Percentiles rank a stretch among this genome's conserved stretches.
These are phyloP conservation scores for Chaetomium strumarium DNA, from an alignment of 2,329 filamentous ascomycete genomes.

Conservation along the genomic window DNA sequence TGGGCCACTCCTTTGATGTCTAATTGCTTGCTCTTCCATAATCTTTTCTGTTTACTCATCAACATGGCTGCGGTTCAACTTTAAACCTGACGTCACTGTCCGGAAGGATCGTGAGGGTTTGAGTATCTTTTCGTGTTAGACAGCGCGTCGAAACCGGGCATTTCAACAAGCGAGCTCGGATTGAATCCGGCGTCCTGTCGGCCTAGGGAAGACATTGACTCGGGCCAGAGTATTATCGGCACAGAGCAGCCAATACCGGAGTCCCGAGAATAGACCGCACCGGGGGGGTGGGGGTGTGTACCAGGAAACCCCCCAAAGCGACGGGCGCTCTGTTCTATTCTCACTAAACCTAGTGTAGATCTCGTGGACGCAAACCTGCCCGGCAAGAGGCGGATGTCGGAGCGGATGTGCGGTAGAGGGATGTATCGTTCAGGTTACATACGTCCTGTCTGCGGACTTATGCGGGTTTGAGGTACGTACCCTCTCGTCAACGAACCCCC, in stretches of 20 bases:
- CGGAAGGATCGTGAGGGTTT: background rate
- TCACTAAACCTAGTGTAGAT: background rate
- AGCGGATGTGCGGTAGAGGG: constrained; percentile 17
- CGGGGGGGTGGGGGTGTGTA: background rate
- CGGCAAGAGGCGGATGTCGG: constrained; percentile 12
- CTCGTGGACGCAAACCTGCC: background rate
- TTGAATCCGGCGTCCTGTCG: background rate
- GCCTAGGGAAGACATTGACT: background rate
- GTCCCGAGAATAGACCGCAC: constrained; percentile 17
- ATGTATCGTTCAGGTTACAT: constrained; percentile 10
- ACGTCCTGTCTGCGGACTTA: constrained; percentile 1
- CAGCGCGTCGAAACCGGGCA: background rate
- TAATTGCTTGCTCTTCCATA: background rate
- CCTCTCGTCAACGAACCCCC: background rate
- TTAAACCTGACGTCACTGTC: constrained; percentile 11
- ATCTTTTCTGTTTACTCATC: constrained; percentile 6
- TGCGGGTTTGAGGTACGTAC: constrained; percentile 9
- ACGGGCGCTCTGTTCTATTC: constrained; percentile 7
- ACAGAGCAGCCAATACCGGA: constrained; percentile 2
- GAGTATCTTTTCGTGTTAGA: background rate
- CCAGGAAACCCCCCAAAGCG: constrained; percentile 11
- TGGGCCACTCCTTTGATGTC: background rate
- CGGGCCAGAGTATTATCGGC: background rate
- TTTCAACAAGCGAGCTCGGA: background rate
- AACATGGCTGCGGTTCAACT: background rate